phyloP scores from a whole-genome alignment of 441 rosid species.

The Croton setiger region DNA sequence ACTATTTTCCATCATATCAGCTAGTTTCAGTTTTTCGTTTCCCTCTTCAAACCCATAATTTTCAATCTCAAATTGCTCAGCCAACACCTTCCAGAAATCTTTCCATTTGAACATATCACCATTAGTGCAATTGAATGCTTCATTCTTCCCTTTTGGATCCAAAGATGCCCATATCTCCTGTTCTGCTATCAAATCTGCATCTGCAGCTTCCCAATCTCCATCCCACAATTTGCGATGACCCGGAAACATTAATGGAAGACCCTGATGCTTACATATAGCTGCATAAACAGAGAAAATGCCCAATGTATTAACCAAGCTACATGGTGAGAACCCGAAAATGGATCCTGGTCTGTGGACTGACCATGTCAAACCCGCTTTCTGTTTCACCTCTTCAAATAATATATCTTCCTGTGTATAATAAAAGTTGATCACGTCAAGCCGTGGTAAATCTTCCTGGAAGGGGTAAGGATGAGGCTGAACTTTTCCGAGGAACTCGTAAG shows the following conservation, averaged over 20 bases:
- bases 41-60: background rate
- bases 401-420: background rate
- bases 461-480: background rate
- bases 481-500: background rate
- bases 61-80: background rate
- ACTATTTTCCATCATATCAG: background rate
- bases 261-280: background rate
- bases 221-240: background rate
- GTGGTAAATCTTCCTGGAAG: background rate
- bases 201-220: background rate
- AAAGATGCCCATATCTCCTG: background rate
- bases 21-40: background rate
- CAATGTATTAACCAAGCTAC: background rate
- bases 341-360: background rate
- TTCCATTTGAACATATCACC: background rate
- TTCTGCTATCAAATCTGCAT: background rate
- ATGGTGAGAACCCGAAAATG: background rate
- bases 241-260: background rate
- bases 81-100: background rate
- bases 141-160: background rate
- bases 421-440: background rate
- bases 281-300: background rate
- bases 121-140: background rate
- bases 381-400: background rate
- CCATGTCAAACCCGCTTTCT: background rate